Percentiles rank a stretch among this genome's conserved stretches.
These are phyloP conservation scores for Podospora conica DNA, from an alignment of 495 filamentous ascomycete species.

Conservation along the genomic window DNA sequence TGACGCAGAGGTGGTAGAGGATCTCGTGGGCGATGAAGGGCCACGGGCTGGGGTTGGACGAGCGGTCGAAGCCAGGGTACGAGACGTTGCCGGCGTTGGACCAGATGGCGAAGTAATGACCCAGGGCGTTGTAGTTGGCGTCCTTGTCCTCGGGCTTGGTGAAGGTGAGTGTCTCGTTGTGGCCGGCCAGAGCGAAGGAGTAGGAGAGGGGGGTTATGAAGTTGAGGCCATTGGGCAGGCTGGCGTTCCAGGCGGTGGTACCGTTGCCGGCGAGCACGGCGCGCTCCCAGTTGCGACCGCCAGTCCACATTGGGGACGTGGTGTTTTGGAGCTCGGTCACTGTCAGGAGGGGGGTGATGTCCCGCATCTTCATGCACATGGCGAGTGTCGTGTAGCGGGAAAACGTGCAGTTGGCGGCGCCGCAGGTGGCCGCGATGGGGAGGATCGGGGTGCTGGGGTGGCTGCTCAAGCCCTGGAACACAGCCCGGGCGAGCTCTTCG, in stretches of 20 bases:
- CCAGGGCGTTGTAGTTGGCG: conserved; percentile 1
- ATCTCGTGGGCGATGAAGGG: conserved; percentile 2
- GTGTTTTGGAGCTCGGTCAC: neutral
- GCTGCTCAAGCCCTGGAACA: neutral
- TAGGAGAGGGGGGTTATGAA: conserved; percentile 1
- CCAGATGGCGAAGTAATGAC: conserved; percentile 4
- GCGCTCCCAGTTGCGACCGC: neutral
- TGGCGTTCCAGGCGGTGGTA: conserved; percentile 6
- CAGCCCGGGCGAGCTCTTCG: neutral
- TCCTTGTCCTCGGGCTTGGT: neutral
- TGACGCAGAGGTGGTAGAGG: conserved; percentile 9
- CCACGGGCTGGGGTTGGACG: neutral
- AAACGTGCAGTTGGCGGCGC: conserved; percentile 1
- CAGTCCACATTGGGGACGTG: neutral
- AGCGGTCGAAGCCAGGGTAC: neutral
- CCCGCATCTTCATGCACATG: conserved; percentile 4
- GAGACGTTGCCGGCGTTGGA: conserved; percentile 10
- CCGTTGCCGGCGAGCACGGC: neutral
- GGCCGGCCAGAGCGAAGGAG: neutral
- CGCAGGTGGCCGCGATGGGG: neutral
- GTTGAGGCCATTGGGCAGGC: conserved; percentile 3
- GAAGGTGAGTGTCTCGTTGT: conserved; percentile 1
- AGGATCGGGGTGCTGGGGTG: neutral
- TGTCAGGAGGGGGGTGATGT: neutral
- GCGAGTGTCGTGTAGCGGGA: neutral